These are phyloP conservation scores for Aspergillus quadricinctus DNA, from an alignment of 2,329 filamentous ascomycete species.

Conservation along the genomic window DNA sequence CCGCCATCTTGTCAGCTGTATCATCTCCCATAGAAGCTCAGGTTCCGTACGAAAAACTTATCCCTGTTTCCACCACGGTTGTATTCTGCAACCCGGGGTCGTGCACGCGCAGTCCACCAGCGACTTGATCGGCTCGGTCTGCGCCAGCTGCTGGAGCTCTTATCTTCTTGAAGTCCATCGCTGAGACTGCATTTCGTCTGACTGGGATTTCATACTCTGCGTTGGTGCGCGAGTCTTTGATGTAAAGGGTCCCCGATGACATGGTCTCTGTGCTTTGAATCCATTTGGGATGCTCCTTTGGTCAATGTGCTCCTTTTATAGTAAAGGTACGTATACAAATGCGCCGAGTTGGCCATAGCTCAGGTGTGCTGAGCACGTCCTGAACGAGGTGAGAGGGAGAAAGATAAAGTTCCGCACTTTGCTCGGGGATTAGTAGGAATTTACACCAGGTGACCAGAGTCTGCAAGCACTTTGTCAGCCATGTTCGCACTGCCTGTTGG, in stretches of 20 bases:
- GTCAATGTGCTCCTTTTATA: neutral
- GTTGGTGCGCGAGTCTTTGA: conserved; percentile 27
- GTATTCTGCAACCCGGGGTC: conserved; percentile 35
- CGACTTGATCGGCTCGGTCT: conserved; percentile 20
- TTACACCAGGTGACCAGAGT: neutral
- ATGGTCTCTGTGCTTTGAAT: conserved; percentile 2
- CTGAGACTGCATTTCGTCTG: conserved; percentile 23
- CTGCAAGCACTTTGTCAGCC: no score
- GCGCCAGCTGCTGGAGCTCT: conserved; percentile 9
- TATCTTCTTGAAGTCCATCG: conserved; percentile 27
- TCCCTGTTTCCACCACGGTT: conserved; percentile 22
- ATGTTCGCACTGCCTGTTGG: neutral
- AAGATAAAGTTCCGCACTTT: neutral
- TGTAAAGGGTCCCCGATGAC: conserved; percentile 14
- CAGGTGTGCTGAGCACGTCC: neutral
- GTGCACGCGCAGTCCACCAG: conserved; percentile 27
- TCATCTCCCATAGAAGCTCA: no score
- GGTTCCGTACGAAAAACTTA: conserved; percentile 30
- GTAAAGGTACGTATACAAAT: neutral
- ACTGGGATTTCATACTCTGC: conserved; percentile 27
- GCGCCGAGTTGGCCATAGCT: neutral
- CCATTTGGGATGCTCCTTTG: neutral
- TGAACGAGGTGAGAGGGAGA: neutral
- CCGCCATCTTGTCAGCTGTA: neutral
- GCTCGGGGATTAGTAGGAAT: neutral